A percentile compares a stretch with the other conserved stretches of the same genome.
Conservation (phyloP, 2,329 filamentous ascomycete species). For the Colletotrichum sp. region DNA sequence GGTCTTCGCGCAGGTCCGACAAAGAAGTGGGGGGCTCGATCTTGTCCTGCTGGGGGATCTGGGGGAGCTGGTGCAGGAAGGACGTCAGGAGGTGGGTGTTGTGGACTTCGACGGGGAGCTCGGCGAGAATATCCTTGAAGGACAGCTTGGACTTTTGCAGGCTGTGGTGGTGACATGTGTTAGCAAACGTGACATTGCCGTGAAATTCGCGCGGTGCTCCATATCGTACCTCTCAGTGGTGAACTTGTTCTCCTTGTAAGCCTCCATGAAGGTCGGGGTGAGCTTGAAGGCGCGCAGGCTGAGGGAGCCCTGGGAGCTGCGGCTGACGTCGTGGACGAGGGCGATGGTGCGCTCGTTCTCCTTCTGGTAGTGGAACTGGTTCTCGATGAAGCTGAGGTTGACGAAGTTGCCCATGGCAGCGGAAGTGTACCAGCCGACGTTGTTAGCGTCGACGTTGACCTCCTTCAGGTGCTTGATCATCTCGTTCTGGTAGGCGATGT, state of each 20-base stretch:
- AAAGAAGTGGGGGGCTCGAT: slow-evolving; percentile 81
- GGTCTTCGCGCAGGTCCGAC: slow-evolving; percentile 74
- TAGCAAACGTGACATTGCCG: neutral
- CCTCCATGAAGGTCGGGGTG: slow-evolving; percentile 84
- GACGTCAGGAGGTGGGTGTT: slow-evolving; percentile 97
- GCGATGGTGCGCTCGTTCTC: slow-evolving; percentile 89
- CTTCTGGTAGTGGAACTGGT: slow-evolving; percentile 97
- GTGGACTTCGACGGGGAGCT: slow-evolving; percentile 88
- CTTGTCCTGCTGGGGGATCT: slow-evolving; percentile 67
- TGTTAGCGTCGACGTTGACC: slow-evolving; percentile 98
- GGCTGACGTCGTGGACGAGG: slow-evolving; percentile 93
- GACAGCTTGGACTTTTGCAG: slow-evolving; percentile 93
- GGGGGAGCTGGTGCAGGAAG: slow-evolving; percentile 90
- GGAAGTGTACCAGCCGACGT: slow-evolving; percentile 98
- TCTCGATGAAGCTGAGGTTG: slow-evolving; percentile 94
- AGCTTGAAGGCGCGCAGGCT: slow-evolving; percentile 92
- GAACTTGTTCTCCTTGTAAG: slow-evolving; percentile 97
- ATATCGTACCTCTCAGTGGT: slow-evolving; percentile 81
- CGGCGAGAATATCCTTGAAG: slow-evolving; percentile 91
- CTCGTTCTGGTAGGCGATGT: slow-evolving; percentile 87
- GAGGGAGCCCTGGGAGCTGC: slow-evolving; percentile 89
- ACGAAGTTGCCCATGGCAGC: slow-evolving; percentile 99
- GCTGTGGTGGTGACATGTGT: slow-evolving; percentile 51
- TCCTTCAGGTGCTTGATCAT: slow-evolving; percentile 97
- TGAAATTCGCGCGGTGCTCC: neutral